phyloP scores from a whole-genome alignment of 805 yeast species.

The Candida namnaoensis region DNA sequence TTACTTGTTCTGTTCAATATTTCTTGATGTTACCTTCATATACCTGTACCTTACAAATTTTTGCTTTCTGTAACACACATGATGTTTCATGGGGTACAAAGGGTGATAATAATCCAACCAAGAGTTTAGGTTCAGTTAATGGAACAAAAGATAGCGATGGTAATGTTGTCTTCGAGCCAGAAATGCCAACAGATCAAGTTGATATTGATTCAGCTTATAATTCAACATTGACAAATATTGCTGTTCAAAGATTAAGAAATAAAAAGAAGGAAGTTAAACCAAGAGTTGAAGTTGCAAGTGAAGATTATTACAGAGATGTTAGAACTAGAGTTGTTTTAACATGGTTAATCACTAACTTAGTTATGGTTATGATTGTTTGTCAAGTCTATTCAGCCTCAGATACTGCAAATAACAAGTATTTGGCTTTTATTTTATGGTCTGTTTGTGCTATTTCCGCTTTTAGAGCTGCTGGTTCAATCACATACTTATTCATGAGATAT shows the following conservation, averaged over 20 bases:
- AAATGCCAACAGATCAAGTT: constrained; percentile 56
- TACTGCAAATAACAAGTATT: constrained; percentile 60
- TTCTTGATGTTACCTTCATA: constrained; percentile 85
- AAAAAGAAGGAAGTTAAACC: constrained; percentile 34
- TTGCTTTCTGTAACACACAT: constrained; percentile 96
- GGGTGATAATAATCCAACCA: constrained; percentile 74
- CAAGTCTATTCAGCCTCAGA: constrained; percentile 71
- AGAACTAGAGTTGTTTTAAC: constrained; percentile 90
- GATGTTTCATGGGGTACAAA: constrained; percentile 99
- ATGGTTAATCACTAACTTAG: constrained; percentile 84
- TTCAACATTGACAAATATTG: constrained; percentile 61
- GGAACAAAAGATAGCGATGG: constrained; percentile 66
- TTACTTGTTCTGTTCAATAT: constrained; percentile 83
- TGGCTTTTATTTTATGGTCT: constrained; percentile 83
- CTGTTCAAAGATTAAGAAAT: constrained; percentile 60
- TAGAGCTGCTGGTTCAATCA: constrained; percentile 75
- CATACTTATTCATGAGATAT: constrained; percentile 44
- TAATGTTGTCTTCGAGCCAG: constrained; percentile 70
- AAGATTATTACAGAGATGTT: constrained; percentile 90
- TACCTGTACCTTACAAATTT: constrained; percentile 86
- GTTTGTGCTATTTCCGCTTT: constrained; percentile 79
- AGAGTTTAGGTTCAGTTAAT: constrained; percentile 67
- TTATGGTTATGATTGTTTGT: constrained; percentile 79
- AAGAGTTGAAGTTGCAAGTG: constrained; percentile 31
- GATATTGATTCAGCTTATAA: constrained; percentile 81